Percentiles rank a stretch among this genome's conserved stretches.
Evolutionary conservation across 2,329 filamentous ascomycete genomes (phyloP).

Genomic region (Dactylellina leptospora): DNA sequence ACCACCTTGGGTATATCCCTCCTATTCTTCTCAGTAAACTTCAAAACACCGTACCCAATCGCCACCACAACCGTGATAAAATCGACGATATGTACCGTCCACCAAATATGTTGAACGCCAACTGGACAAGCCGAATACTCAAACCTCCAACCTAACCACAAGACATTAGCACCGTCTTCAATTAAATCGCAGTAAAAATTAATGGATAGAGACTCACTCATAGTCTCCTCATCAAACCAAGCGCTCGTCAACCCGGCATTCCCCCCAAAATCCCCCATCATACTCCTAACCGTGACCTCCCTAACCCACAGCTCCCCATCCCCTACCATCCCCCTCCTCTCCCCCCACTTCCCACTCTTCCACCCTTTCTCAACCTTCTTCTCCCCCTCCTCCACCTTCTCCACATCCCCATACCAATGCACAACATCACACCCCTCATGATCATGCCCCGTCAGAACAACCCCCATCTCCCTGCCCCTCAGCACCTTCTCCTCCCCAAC

Average conservation of each 20-base stretch:
- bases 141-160: constrained; percentile 75
- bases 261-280: constrained; percentile 97
- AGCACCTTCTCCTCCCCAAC: constrained; percentile 60
- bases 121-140: constrained; percentile 81
- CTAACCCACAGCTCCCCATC: constrained; percentile 66
- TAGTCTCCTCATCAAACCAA: constrained; percentile 78
- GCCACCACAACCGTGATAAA: constrained; percentile 62
- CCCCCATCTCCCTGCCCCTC: constrained; percentile 73
- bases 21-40: background rate
- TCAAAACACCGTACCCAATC: constrained; percentile 10
- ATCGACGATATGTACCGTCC: constrained; percentile 82
- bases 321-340: constrained; percentile 60
- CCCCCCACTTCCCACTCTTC: constrained; percentile 48
- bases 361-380: constrained; percentile 27
- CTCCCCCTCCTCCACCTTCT: constrained; percentile 27
- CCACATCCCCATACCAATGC: constrained; percentile 67
- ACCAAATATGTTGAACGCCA: constrained; percentile 92
- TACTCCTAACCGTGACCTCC: constrained; percentile 92
- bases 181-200: background rate
- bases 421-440: constrained; percentile 92
- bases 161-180: background rate
- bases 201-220: constrained; percentile 49
- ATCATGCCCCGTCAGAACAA: constrained; percentile 92
- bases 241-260: constrained; percentile 86
- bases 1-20: too few species aligned